Evolutionary conservation across 768 basidiomycete species (phyloP), one percentile per base, ranked within the genome.

Genomic region (Pleurotus pulmonarius): DNA sequence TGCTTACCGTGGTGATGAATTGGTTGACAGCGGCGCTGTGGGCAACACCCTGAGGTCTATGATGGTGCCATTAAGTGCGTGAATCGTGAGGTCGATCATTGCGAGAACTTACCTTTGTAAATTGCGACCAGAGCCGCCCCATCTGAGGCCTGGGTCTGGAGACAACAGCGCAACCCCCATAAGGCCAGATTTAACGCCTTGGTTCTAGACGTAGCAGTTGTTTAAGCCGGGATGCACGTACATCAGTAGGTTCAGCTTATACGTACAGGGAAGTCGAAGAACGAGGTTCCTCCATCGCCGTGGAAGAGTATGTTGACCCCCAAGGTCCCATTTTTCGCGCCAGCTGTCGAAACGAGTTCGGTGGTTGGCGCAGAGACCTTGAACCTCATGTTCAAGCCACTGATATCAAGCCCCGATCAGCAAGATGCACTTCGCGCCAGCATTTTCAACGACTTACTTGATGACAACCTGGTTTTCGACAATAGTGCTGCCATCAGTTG

Each of bases 11-110:
- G n/a, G 63, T 65, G 41, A 66, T 48, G 39, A 65, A 61, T 38
- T 65, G 56, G 54, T 68, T 68, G 39, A 68, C 67, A 2, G 67
- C 67, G 29, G 65, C 65, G 43, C 67, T 68, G 24, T 67, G 67
- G 3, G 65, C 65, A 13, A 58, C 45, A 34, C 67, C 67, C 46
- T 68, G 65, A 5, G 67, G 67, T 18, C 67, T 67, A 45, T 38
- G n/a, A 44, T 16, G 8, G 40, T 3, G 15, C 18, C 20, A 15
- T 8, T 16, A 25, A 5, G n/a, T 40, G 22, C 6, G 39, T 15
- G 51, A 13, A 18, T 40, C 39, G 18, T 25, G 13, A 16, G 8
- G 13, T n/a, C 13, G 7, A 11, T 11, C 16, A 7, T 5, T 40
- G 24, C 5, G 5, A 20, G 16, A 4, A 44, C 51, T n/a, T 25